phyloP scores from a whole-genome alignment of 2,329 filamentous ascomycete genomes.

The Claviceps sp. region DNA sequence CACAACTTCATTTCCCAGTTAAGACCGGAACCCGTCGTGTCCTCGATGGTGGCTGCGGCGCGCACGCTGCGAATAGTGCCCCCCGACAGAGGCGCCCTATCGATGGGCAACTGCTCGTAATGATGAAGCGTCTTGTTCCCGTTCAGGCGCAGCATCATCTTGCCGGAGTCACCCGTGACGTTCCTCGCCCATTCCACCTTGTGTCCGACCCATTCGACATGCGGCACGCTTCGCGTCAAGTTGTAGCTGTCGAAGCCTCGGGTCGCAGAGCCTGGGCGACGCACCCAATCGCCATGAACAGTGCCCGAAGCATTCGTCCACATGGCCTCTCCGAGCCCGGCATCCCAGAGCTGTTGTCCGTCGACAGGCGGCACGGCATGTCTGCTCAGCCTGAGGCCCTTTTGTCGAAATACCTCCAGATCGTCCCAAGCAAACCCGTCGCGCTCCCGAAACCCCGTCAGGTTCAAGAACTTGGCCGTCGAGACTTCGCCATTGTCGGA shows the following conservation, averaged over 20 bases:
- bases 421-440: conserved; percentile 72
- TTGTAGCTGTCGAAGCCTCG: conserved; percentile 43
- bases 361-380: conserved; percentile 33
- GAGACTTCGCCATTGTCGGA: conserved; percentile 12
- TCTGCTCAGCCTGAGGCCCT: conserved; percentile 47
- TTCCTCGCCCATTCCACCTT: conserved; percentile 61
- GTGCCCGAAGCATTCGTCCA: conserved; percentile 72
- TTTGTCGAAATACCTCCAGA: conserved; percentile 50
- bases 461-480: conserved; percentile 41
- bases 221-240: conserved; percentile 49
- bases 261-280: conserved; percentile 34
- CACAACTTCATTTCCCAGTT: conserved; percentile 70
- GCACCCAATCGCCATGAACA: conserved; percentile 63
- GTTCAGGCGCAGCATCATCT: conserved; percentile 52
- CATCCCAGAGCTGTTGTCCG: conserved; percentile 27
- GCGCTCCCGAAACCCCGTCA: conserved; percentile 62
- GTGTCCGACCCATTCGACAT: conserved; percentile 48
- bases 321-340: conserved; percentile 29
- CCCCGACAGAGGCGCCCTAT: conserved; percentile 25
- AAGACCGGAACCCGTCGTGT: conserved; percentile 50
- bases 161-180: conserved; percentile 59
- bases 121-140: conserved; percentile 37
- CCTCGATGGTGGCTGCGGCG: conserved; percentile 59
- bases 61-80: conserved; percentile 54
- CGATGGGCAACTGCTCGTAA: conserved; percentile 26